These are phyloP conservation scores for Fusarium tricinctum DNA, from an alignment of 2,329 filamentous ascomycete genomes.

Conservation along the genomic window DNA sequence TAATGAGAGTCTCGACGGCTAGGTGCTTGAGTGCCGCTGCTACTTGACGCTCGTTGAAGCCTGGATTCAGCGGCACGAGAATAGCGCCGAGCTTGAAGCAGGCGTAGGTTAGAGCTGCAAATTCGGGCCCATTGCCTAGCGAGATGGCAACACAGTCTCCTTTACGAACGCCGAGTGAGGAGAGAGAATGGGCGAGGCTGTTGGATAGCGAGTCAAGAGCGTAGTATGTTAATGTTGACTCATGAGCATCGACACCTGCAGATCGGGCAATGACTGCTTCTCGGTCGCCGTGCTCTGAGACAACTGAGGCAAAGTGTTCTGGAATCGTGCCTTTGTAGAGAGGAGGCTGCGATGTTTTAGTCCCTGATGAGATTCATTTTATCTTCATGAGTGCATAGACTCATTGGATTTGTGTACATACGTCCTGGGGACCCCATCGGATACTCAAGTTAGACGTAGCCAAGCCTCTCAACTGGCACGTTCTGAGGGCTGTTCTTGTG, in stretches of 20 bases:
- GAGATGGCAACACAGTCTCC: slow-evolving; percentile 89
- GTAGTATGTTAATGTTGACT: slow-evolving; percentile 79
- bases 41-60: slow-evolving; percentile 86
- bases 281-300: slow-evolving; percentile 74
- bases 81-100: slow-evolving; percentile 95
- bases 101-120: slow-evolving; percentile 87
- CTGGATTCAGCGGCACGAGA: slow-evolving; percentile 92
- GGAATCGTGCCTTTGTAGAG: slow-evolving; percentile 78
- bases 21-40: slow-evolving; percentile 83
- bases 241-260: slow-evolving; percentile 62
- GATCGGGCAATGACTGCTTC: slow-evolving; percentile 69
- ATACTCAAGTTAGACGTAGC: slow-evolving; percentile 48
- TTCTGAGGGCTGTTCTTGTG: slow-evolving; percentile 15
- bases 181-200: slow-evolving; percentile 78
- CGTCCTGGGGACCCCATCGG: slow-evolving; percentile 51
- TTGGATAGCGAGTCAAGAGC: slow-evolving; percentile 83
- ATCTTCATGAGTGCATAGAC: neutral
- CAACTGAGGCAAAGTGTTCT: slow-evolving; percentile 77
- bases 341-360: slow-evolving; percentile 67
- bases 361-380: neutral
- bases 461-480: slow-evolving; percentile 34
- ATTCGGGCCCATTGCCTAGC: slow-evolving; percentile 87
- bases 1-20: slow-evolving; percentile 78
- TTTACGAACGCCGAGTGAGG: slow-evolving; percentile 79
- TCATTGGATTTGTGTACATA: slow-evolving; percentile 19